Percentiles rank a stretch among this genome's conserved stretches.
Conservation (phyloP, 306 rosid genomes). For the Citrullus mucosospermus region DNA sequence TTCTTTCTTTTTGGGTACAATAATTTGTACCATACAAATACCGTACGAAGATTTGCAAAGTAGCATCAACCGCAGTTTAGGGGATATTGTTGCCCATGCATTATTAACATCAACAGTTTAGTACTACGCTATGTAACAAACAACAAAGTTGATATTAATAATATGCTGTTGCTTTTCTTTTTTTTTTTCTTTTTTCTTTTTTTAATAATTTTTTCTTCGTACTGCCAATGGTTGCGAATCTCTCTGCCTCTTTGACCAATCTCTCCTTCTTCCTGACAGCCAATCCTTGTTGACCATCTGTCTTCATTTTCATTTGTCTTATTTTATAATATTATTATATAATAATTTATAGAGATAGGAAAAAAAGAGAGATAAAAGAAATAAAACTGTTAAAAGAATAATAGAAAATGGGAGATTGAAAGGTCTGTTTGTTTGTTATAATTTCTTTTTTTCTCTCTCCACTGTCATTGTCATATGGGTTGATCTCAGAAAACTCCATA, state of each 20-base stretch:
- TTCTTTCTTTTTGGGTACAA: not conserved
- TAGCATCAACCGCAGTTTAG: slow-evolving; percentile 1
- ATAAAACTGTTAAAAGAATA: not conserved
- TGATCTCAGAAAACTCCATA: not conserved
- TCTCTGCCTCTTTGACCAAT: not conserved
- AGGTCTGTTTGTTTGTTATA: not conserved
- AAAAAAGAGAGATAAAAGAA: not conserved
- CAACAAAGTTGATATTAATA: not conserved
- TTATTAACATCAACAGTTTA: not conserved
- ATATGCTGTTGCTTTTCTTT: too few relatives aligned
- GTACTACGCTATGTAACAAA: not conserved
- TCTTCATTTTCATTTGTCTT: not conserved
- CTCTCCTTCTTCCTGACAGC: not conserved
- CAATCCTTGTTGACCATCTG: not conserved
- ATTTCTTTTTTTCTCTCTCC: not conserved
- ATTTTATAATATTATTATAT: not conserved
- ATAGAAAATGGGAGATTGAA: not conserved
- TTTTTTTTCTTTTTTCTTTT: not conserved
- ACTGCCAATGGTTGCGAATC: not conserved
- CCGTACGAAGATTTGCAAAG: slow-evolving; percentile 3
- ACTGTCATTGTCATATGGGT: not conserved
- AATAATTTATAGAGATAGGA: not conserved
- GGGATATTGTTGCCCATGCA: slow-evolving; percentile 6
- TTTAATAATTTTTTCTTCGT: not conserved
- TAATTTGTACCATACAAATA: slow-evolving; percentile 2